These are phyloP conservation scores for Leucoagaricus sp. DNA, from an alignment of 1,284 basidiomycete genomes.

Conservation along the genomic window DNA sequence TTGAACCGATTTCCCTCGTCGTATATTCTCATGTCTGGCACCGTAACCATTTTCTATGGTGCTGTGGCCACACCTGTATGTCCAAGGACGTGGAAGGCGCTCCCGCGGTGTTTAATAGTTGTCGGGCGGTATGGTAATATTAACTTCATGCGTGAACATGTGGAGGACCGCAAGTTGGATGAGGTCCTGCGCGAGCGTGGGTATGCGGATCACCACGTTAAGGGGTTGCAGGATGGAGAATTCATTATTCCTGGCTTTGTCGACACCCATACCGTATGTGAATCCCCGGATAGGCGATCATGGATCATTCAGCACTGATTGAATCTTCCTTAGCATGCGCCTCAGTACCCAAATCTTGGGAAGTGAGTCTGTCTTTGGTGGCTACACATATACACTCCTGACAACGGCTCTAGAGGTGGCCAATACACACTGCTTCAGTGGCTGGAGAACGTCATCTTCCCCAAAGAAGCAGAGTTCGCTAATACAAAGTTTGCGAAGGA, in stretches of 20 bases:
- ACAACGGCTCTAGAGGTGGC: conserved; percentile 57
- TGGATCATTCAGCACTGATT: too few species aligned
- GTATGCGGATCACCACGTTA: conserved; percentile 30
- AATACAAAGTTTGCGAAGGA: conserved; percentile 72
- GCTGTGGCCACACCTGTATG: conserved; percentile 67
- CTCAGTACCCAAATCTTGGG: conserved; percentile 74
- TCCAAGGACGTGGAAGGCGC: conserved; percentile 52
- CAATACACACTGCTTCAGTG: conserved; percentile 90
- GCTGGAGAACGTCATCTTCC: conserved; percentile 88
- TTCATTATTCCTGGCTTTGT: conserved; percentile 89
- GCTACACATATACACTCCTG: background rate
- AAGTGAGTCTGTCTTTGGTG: conserved; percentile 6
- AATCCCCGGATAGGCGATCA: too few species aligned
- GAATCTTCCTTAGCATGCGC: conserved; percentile 88
- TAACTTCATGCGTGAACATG: conserved; percentile 64
- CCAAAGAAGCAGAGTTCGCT: conserved; percentile 80
- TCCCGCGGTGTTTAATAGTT: conserved; percentile 61
- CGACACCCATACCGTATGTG: conserved; percentile 86
- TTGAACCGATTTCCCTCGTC: too few species aligned
- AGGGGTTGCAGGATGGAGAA: conserved; percentile 62
- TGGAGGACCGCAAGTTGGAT: conserved; percentile 45
- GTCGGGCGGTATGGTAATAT: conserved; percentile 63
- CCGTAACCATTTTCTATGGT: conserved; percentile 58
- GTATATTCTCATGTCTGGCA: conserved; percentile 19
- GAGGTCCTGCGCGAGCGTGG: conserved; percentile 46